Evolutionary conservation across 2,329 filamentous ascomycete species (phyloP), one percentile per base, ranked within the genome.

Genomic region (Aspergillus tamarii): DNA sequence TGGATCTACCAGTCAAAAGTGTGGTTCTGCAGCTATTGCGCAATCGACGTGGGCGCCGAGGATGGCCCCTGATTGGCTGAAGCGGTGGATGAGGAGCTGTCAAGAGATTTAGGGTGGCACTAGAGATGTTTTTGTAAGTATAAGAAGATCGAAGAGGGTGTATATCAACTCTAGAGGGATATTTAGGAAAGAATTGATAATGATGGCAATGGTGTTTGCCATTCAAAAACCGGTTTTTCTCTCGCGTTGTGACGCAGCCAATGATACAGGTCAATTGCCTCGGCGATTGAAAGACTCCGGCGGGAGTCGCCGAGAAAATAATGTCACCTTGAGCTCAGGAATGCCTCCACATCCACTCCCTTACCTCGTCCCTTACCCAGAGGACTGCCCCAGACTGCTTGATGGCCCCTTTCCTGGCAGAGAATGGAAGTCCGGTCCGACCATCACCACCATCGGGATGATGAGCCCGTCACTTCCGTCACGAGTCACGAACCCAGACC

Each of bases 11-110:
- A 23, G n/a, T 46, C 6, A 12, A 28, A 53, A 41, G 19, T 41
- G 50, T 53, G 50, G 50, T 28, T 32, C 52, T 55, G 34, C 56
- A 39, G 26, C 61, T 39, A 62, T 62, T 59, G 61, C 61, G 61
- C 61, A 57, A 62, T 62, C 61, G 56, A 39, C 34, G 41, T n/a
- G 60, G 60, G 54, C 28, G 56, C 12, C 11, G 30, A 39, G n/a
- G 14, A 45, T 10, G 56, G 10, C 21, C 54, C 26, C 12, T 62
- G 61, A 62, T 62, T 62, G 61, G 61, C 11, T 26, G 9, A 12
- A 3, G 21, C 9, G 4, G 34, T 41, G 12, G 26, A 57, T 45
- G 50, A 61, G 45, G 46, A 56, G 32, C 32, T 39, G 34, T 55
- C 32, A 55, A 39, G 52, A 32, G 3, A 34, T 32, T 54, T 34